Evolutionary conservation across 2,329 filamentous ascomycete species (phyloP).

Genomic region (Neonectria ditissima): DNA sequence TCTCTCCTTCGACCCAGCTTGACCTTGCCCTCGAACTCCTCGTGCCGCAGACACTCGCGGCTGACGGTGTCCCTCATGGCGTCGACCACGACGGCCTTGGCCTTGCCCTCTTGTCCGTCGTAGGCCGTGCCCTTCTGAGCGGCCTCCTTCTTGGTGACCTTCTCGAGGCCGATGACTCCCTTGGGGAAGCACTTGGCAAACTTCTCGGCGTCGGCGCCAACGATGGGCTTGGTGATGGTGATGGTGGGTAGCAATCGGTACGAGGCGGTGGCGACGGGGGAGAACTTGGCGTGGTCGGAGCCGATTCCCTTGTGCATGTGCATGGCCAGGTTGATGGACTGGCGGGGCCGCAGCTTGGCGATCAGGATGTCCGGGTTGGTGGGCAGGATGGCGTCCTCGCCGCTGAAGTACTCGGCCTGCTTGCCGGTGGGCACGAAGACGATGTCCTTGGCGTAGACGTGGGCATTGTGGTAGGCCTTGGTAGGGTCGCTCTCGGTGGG

Average conservation of each 20-base stretch:
- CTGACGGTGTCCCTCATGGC: constrained; percentile 96
- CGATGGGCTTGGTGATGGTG: constrained; percentile 82
- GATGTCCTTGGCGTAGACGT: constrained; percentile 84
- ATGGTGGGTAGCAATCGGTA: constrained; percentile 94
- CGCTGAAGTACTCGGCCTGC: constrained; percentile 76
- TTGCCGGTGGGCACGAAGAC: constrained; percentile 80
- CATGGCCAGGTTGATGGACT: constrained; percentile 86
- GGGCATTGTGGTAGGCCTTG: constrained; percentile 87
- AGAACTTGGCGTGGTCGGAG: constrained; percentile 96
- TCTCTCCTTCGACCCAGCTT: constrained; percentile 90
- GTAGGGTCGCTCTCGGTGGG: constrained; percentile 82
- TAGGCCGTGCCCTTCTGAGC: constrained; percentile 71
- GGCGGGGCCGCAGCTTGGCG: constrained; percentile 91
- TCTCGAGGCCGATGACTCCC: constrained; percentile 86
- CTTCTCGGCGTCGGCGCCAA: constrained; percentile 88
- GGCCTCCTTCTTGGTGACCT: constrained; percentile 76
- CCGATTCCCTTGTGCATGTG: constrained; percentile 97
- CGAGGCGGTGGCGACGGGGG: constrained; percentile 91
- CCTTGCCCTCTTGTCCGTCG: constrained; percentile 80
- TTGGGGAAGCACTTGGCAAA: constrained; percentile 90
- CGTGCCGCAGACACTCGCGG: constrained; percentile 89
- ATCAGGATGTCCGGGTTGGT: constrained; percentile 94
- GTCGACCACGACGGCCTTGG: constrained; percentile 88
- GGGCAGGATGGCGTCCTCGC: constrained; percentile 75
- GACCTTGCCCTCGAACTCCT: constrained; percentile 95